These are phyloP conservation scores for Mucor saturninus DNA, from an alignment of 371 early-diverging fungal genomes.

Conservation along the genomic window DNA sequence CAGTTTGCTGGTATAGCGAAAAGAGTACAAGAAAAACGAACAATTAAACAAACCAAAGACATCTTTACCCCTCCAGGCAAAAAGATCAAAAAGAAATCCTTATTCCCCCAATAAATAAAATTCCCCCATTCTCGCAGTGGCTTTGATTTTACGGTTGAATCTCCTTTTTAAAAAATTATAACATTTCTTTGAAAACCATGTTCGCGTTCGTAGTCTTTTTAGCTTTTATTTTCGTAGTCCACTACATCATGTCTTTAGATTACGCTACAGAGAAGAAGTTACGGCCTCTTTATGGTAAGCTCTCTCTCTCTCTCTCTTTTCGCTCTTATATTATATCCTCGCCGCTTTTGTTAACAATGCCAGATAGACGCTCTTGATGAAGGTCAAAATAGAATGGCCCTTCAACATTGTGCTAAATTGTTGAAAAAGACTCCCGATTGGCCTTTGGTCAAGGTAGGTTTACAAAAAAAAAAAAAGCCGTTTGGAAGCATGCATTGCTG, in stretches of 20 bases:
- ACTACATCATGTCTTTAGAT: constrained; percentile 20
- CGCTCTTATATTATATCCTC: no score
- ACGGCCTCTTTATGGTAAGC: constrained; percentile 55
- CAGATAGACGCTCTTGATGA: constrained; percentile 75
- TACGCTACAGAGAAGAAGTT: constrained; percentile 52
- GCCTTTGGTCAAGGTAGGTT: constrained; percentile 65
- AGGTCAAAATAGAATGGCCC: constrained; percentile 70
- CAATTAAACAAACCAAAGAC: no score
- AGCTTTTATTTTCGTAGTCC: neutral
- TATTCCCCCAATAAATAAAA: no score
- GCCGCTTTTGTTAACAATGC: no score
- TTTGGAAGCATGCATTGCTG: neutral
- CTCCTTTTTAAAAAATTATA: neutral
- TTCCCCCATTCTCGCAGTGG: no score
- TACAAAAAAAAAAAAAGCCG: neutral
- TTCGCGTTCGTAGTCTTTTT: neutral
- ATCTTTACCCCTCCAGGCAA: no score
- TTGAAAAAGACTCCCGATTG: constrained; percentile 75
- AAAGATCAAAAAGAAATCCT: no score
- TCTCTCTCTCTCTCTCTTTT: neutral
- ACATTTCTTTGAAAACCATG: neutral
- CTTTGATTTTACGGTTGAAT: no score
- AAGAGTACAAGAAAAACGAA: no score
- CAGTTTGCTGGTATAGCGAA: no score
- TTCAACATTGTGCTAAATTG: constrained; percentile 69